phyloP scores from a whole-genome alignment of 345 rosid genomes.

The Fremontodendron californicum region DNA sequence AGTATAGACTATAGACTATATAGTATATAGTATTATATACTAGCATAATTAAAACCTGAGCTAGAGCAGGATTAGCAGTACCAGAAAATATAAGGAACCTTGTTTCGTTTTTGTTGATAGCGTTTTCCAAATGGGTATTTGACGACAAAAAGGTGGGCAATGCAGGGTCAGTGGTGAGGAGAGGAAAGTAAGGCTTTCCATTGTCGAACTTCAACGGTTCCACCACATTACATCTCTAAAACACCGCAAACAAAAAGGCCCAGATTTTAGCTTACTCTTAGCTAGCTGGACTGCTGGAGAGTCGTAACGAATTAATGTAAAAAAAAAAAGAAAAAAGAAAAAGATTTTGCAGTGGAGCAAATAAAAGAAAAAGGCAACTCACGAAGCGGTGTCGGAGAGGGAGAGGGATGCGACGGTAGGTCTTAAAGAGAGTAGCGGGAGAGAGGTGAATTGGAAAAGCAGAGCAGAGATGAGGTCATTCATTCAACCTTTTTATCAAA shows the following conservation, averaged over 20 bases:
- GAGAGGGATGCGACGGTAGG: slow-evolving; percentile 13
- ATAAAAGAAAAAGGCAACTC: slow-evolving; percentile 2
- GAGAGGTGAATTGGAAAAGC: slow-evolving; percentile 18
- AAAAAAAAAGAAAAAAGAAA: too few relatives aligned
- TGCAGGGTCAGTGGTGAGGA: slow-evolving; percentile 26
- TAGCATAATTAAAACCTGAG: slow-evolving; percentile 63
- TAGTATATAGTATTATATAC: too few relatives aligned
- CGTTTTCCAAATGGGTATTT: slow-evolving; percentile 26
- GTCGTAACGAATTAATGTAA: not conserved
- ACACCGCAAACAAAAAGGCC: not conserved
- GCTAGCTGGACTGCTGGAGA: too few relatives aligned
- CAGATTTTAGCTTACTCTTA: not conserved
- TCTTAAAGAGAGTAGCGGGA: slow-evolving; percentile 12
- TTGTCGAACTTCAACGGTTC: slow-evolving; percentile 56
- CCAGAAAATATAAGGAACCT: slow-evolving; percentile 87
- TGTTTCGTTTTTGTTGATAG: slow-evolving; percentile 45
- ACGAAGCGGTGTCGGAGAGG: slow-evolving; percentile 30
- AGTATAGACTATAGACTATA: too few relatives aligned
- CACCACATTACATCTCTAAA: slow-evolving; percentile 55
- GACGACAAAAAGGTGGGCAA: slow-evolving; percentile 38
- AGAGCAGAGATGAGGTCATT: slow-evolving; percentile 30
- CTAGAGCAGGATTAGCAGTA: slow-evolving; percentile 78
- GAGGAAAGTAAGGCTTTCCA: slow-evolving; percentile 43
- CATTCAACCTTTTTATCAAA: not conserved
- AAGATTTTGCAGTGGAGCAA: not conserved